phyloP scores from a whole-genome alignment of 352 stramenopile species.

The Globisporangium emineosum region DNA sequence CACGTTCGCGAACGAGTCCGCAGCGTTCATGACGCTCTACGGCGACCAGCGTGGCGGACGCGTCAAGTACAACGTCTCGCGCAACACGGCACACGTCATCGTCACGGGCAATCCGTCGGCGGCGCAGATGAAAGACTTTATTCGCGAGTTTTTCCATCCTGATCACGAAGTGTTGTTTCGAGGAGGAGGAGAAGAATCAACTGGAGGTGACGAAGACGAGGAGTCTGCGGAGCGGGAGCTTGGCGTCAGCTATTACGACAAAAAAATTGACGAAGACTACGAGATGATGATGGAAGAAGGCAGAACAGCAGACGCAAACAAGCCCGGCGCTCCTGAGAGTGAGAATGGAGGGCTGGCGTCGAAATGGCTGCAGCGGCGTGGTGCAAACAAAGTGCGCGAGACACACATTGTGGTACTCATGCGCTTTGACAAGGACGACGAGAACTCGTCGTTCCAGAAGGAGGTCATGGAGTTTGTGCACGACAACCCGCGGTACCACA shows the following conservation, averaged over 20 bases:
- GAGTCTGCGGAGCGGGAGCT: conserved; percentile 1
- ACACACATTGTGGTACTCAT: conserved; percentile 81
- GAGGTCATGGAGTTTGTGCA: conserved; percentile 68
- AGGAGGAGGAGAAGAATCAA: not conserved
- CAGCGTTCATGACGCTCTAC: conserved; percentile 74
- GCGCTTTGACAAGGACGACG: conserved; percentile 59
- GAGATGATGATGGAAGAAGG: conserved; percentile 15
- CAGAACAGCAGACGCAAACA: conserved; percentile 1
- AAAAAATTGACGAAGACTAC: not conserved
- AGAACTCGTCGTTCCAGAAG: conserved; percentile 47
- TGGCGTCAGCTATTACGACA: conserved; percentile 1
- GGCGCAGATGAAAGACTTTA: conserved; percentile 82
- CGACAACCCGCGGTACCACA: conserved; percentile 64
- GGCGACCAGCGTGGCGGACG: conserved; percentile 55
- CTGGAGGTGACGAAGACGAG: conserved; percentile 20
- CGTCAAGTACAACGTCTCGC: conserved; percentile 57
- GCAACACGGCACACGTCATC: conserved; percentile 80
- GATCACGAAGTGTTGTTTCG: conserved; percentile 63
- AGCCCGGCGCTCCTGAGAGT: not conserved
- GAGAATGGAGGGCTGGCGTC: conserved; percentile 10
- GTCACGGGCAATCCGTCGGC: conserved; percentile 79
- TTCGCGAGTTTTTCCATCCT: conserved; percentile 87
- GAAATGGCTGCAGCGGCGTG: conserved; percentile 56
- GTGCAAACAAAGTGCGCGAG: conserved; percentile 50
- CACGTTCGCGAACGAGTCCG: conserved; percentile 82